phyloP scores from a whole-genome alignment of 2,329 filamentous ascomycete genomes.

The Drechslera avenae region DNA sequence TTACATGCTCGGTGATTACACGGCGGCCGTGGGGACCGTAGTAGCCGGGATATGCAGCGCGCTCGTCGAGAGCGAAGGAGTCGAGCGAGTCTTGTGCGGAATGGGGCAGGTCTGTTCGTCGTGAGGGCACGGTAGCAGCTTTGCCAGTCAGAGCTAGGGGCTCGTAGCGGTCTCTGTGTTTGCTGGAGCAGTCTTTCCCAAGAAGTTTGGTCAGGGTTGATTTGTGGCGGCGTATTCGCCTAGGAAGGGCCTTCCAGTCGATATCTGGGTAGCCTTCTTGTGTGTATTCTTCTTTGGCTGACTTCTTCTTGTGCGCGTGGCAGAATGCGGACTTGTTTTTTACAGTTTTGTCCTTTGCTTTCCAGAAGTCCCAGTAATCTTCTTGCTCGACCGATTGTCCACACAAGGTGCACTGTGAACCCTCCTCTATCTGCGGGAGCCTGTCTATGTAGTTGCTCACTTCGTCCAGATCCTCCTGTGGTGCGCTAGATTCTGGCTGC shows the following conservation, averaged over 20 bases:
- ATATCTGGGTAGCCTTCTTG: slow-evolving; percentile 70
- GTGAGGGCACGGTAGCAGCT: slow-evolving; percentile 28
- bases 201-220: slow-evolving; percentile 64
- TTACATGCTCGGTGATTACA: slow-evolving; percentile 64
- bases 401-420: slow-evolving; percentile 68
- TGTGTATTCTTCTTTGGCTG: slow-evolving; percentile 51
- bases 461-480: slow-evolving; percentile 20
- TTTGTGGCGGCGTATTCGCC: slow-evolving; percentile 64
- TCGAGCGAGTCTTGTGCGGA: slow-evolving; percentile 43
- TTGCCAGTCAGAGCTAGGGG: slow-evolving; percentile 34
- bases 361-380: slow-evolving; percentile 56
- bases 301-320: slow-evolving; percentile 39
- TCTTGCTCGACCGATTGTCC: slow-evolving; percentile 61
- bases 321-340: slow-evolving; percentile 57
- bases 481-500: slow-evolving; percentile 23
- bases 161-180: slow-evolving; percentile 25
- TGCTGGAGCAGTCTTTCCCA: slow-evolving; percentile 48
- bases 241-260: slow-evolving; percentile 67
- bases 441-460: slow-evolving; percentile 25
- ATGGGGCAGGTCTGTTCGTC: slow-evolving; percentile 53
- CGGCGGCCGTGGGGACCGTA: slow-evolving; percentile 78
- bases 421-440: slow-evolving; percentile 23
- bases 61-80: slow-evolving; percentile 25
- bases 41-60: slow-evolving; percentile 63
- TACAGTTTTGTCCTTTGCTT: slow-evolving; percentile 45